These are phyloP conservation scores for Wickerhamomyces pijperi DNA, from an alignment of 805 yeast genomes.

Conservation along the genomic window DNA sequence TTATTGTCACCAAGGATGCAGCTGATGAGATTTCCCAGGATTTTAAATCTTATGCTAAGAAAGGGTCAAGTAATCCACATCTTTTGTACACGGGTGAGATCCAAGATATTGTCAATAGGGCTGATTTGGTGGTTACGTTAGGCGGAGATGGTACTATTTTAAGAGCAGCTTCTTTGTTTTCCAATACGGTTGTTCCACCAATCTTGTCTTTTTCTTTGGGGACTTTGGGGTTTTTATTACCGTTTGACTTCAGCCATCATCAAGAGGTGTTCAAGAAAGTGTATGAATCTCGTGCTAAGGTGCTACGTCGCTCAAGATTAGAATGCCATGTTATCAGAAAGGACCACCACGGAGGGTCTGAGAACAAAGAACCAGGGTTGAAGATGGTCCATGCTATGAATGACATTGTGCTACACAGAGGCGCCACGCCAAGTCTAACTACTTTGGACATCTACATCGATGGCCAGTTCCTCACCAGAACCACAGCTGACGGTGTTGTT, in stretches of 20 bases:
- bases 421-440: constrained; percentile 76
- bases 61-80: constrained; percentile 23
- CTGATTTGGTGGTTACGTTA: constrained; percentile 74
- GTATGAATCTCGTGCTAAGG: constrained; percentile 56
- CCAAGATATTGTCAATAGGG: constrained; percentile 45
- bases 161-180: constrained; percentile 71
- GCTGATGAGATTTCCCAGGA: constrained; percentile 49
- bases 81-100: constrained; percentile 47
- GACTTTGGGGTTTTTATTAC: constrained; percentile 79
- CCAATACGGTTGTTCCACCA: constrained; percentile 71
- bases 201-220: constrained; percentile 83
- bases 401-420: constrained; percentile 81
- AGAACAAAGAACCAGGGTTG: constrained; percentile 2
- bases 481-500: constrained; percentile 85
- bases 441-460: constrained; percentile 78
- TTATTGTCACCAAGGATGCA: constrained; percentile 66
- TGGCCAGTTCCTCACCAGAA: constrained; percentile 74
- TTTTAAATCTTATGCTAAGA: constrained; percentile 15
- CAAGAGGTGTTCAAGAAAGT: constrained; percentile 53
- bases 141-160: constrained; percentile 97
- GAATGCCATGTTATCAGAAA: constrained; percentile 54
- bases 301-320: constrained; percentile 65
- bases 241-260: constrained; percentile 66
- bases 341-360: not conserved
- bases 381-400: constrained; percentile 74